Percentiles rank a stretch among this genome's conserved stretches.
Evolutionary conservation across 495 filamentous ascomycete species (phyloP).

Genomic region (Aspergillus conjunctus): DNA sequence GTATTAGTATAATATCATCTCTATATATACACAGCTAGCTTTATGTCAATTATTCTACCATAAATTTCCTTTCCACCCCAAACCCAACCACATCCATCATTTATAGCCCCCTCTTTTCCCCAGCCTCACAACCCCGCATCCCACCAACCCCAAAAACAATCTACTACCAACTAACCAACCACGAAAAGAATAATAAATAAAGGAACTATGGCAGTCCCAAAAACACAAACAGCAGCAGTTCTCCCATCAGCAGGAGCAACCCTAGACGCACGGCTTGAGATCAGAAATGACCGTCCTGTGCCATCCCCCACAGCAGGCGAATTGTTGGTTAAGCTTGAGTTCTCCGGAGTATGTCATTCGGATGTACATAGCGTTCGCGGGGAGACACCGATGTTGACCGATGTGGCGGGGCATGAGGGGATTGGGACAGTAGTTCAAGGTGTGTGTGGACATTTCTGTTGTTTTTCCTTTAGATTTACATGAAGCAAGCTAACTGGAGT

Average conservation of each 20-base stretch:
- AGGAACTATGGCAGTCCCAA: conserved; percentile 30
- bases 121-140: conserved; percentile 2
- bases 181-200: not conserved
- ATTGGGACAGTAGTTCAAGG: conserved; percentile 43
- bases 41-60: no score
- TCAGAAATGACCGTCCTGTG: conserved; percentile 34
- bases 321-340: conserved; percentile 46
- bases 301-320: conserved; percentile 39
- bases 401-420: conserved; percentile 50
- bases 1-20: no score
- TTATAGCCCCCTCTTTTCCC: not conserved
- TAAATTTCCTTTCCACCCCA: not conserved
- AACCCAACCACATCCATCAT: not conserved
- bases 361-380: conserved; percentile 49
- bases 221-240: conserved; percentile 42
- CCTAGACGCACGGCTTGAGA: conserved; percentile 30
- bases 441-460: conserved; percentile 18
- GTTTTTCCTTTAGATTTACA: not conserved
- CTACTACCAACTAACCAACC: not conserved
- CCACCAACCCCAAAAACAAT: not conserved
- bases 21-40: no score
- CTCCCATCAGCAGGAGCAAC: conserved; percentile 32
- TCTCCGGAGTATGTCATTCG: conserved; percentile 47
- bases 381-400: conserved; percentile 49
- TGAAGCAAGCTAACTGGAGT: conserved; percentile 1